Conservation (phyloP, 768 basidiomycete species). For the Collybia nuda region DNA sequence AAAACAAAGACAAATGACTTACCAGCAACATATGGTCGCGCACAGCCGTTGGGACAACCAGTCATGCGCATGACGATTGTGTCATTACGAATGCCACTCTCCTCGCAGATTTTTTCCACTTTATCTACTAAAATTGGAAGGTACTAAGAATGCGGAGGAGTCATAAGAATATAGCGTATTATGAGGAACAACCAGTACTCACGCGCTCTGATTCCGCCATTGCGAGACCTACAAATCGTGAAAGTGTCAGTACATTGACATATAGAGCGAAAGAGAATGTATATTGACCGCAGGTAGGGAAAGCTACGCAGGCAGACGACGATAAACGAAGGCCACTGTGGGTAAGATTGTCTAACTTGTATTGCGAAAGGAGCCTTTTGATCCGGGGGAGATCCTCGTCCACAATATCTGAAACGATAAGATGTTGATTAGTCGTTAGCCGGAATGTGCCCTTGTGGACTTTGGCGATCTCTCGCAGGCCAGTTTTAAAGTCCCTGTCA, state of each 20-base stretch:
- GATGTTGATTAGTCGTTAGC: conserved; percentile 93
- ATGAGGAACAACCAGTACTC: conserved; percentile 14
- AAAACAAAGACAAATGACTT: conserved; percentile 17
- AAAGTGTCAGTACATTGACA: conserved; percentile 3
- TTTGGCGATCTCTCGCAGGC: conserved; percentile 89
- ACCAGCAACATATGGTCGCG: conserved; percentile 91
- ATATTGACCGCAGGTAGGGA: conserved; percentile 86
- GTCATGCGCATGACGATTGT: conserved; percentile 99
- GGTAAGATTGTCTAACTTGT: conserved; percentile 86
- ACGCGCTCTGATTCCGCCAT: conserved; percentile 58
- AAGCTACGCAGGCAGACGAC: conserved; percentile 94
- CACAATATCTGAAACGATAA: conserved; percentile 82
- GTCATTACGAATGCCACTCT: conserved; percentile 90
- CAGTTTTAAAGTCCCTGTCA: conserved; percentile 88
- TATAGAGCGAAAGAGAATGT: background rate
- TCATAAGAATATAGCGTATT: background rate
- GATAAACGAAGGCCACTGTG: conserved; percentile 80
- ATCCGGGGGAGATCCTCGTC: conserved; percentile 73
- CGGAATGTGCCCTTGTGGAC: conserved; percentile 94
- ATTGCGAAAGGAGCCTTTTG: conserved; percentile 76
- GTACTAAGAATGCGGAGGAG: conserved; percentile 51
- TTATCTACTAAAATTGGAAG: conserved; percentile 91
- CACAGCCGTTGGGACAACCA: conserved; percentile 93
- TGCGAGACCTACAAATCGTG: conserved; percentile 27
- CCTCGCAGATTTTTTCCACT: conserved; percentile 93